phyloP scores from a whole-genome alignment of 352 stramenopile species.

The Phytophthora multivora region DNA sequence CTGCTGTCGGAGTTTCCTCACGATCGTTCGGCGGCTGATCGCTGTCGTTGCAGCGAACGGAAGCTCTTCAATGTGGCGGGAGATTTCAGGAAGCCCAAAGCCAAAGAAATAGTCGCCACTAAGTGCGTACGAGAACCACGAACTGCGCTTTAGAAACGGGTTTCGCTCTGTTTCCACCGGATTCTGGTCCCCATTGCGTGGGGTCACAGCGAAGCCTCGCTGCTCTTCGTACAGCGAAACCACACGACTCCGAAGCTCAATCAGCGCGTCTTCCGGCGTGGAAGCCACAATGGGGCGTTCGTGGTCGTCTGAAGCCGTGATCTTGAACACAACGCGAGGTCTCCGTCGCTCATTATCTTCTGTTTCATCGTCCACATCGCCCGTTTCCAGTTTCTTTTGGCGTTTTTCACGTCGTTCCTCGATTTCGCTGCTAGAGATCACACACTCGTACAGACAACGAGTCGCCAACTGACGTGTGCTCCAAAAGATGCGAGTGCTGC shows the following conservation, averaged over 20 bases:
- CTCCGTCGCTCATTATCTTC: conserved; percentile 13
- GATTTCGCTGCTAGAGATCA: conserved; percentile 81
- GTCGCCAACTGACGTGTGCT: conserved; percentile 57
- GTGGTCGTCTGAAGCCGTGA: conserved; percentile 74
- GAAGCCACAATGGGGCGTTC: conserved; percentile 58
- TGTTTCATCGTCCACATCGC: not conserved
- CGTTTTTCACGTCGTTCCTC: conserved; percentile 47
- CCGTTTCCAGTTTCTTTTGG: conserved; percentile 20
- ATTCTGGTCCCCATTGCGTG: conserved; percentile 1
- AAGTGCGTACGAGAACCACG: conserved; percentile 84
- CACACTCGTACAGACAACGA: conserved; percentile 91
- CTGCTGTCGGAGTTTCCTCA: conserved; percentile 42
- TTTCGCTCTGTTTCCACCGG: conserved; percentile 46
- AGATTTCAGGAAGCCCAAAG: conserved; percentile 72
- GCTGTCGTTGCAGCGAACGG: conserved; percentile 74
- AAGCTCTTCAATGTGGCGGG: conserved; percentile 69
- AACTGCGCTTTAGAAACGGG: conserved; percentile 74
- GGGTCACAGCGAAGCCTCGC: conserved; percentile 43
- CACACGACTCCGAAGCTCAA: conserved; percentile 73
- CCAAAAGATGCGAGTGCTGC: conserved; percentile 94
- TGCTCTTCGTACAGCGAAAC: conserved; percentile 77
- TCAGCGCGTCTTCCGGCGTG: conserved; percentile 68
- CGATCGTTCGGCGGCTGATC: conserved; percentile 53
- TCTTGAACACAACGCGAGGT: conserved; percentile 70
- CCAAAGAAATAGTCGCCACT: conserved; percentile 85